phyloP scores from a whole-genome alignment of 495 filamentous ascomycete genomes.

The Aspergillus funiculosus region DNA sequence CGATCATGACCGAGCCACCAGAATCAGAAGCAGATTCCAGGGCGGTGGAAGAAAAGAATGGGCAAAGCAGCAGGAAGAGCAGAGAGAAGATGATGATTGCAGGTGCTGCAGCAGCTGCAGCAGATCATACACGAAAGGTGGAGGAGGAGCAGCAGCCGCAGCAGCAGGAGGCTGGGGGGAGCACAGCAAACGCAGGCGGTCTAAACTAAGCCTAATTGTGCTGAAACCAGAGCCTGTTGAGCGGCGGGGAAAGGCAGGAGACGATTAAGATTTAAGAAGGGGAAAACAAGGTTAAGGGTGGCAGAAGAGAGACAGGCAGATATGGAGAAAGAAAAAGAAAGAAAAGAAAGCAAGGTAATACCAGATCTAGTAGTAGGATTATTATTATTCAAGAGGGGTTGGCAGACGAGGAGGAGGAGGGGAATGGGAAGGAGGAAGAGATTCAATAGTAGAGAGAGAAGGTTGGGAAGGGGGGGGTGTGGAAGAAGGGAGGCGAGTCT shows the following conservation, averaged over 20 bases:
- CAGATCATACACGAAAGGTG: slow-evolving; percentile 25
- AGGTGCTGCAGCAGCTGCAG: slow-evolving; percentile 19
- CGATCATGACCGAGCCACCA: slow-evolving; percentile 17
- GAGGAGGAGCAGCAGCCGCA: too few species aligned
- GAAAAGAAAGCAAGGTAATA: slow-evolving; percentile 6
- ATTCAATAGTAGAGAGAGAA: slow-evolving; percentile 3
- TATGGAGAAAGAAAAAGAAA: slow-evolving; percentile 1
- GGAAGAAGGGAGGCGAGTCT: slow-evolving; percentile 5
- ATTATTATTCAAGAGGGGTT: too few species aligned
- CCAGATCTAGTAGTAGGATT: too few species aligned
- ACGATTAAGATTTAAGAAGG: too few species aligned
- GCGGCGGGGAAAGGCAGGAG: too few species aligned
- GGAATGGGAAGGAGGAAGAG: too few species aligned
- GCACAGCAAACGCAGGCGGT: slow-evolving; percentile 26
- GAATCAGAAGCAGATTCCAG: slow-evolving; percentile 5
- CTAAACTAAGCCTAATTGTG: slow-evolving; percentile 21
- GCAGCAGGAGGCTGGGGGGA: slow-evolving; percentile 23
- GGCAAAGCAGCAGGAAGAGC: slow-evolving; percentile 14
- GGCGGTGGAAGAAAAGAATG: slow-evolving; percentile 12
- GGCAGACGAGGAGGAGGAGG: too few species aligned
- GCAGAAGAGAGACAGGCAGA: too few species aligned
- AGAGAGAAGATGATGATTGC: slow-evolving; percentile 16
- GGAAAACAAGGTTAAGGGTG: too few species aligned
- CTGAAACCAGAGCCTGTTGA: too few species aligned
- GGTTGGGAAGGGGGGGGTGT: not conserved